Conservation (phyloP, 352 stramenopile species). For the Phytophthora citricola region DNA sequence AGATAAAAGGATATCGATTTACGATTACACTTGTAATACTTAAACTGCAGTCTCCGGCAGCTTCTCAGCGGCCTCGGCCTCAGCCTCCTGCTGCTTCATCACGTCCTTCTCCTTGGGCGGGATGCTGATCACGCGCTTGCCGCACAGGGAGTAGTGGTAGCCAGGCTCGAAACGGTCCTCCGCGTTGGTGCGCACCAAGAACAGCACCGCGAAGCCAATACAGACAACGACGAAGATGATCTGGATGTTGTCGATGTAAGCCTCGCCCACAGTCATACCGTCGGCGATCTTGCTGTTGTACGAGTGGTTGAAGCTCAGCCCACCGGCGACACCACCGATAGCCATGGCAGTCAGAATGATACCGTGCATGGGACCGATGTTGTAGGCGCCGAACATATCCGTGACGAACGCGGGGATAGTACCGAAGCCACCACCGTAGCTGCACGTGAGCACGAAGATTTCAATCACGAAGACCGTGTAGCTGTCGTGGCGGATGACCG, state of each 20-base stretch:
- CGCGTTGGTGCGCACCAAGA: constrained; percentile 73
- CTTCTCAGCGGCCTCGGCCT: constrained; percentile 20
- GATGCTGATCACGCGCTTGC: constrained; percentile 70
- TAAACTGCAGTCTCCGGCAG: constrained; percentile 31
- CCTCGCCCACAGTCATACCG: constrained; percentile 53
- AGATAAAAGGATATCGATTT: constrained; percentile 23
- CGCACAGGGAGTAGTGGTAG: constrained; percentile 74
- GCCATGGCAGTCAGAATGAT: constrained; percentile 82
- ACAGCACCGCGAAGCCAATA: constrained; percentile 65
- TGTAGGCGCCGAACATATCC: constrained; percentile 86
- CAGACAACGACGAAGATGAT: constrained; percentile 72
- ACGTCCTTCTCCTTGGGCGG: constrained; percentile 50
- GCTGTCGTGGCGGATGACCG: constrained; percentile 60
- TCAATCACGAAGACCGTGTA: constrained; percentile 67
- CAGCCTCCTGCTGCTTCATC: constrained; percentile 31
- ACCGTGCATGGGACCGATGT: constrained; percentile 63
- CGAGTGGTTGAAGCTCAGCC: constrained; percentile 74
- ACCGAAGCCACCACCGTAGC: constrained; percentile 78
- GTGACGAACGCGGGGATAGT: constrained; percentile 80
- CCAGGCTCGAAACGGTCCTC: constrained; percentile 70
- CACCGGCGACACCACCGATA: constrained; percentile 71
- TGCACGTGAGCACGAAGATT: constrained; percentile 78
- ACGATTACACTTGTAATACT: constrained; percentile 49
- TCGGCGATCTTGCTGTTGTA: constrained; percentile 51
- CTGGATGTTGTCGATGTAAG: constrained; percentile 80